Evolutionary conservation across 345 rosid genomes (phyloP).

Genomic region (Adansonia digitata): DNA sequence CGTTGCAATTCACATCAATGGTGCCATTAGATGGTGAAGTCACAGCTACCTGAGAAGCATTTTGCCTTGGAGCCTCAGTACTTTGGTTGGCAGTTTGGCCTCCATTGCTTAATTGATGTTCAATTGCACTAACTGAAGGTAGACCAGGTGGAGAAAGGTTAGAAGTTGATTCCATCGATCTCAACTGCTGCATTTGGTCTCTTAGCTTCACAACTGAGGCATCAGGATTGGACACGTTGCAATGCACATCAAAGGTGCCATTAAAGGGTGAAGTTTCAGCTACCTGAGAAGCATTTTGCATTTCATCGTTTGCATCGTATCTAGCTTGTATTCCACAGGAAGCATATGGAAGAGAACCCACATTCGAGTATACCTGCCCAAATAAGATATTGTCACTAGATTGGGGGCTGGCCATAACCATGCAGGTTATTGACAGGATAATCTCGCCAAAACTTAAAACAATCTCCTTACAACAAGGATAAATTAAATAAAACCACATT

Average conservation of each 20-base stretch:
- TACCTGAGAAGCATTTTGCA: slow-evolving; percentile 14
- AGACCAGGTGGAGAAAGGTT: slow-evolving; percentile 6
- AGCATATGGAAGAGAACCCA: slow-evolving; percentile 21
- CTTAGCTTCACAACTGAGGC: neutral
- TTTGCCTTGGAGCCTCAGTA: slow-evolving; percentile 15
- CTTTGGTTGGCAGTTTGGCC: neutral
- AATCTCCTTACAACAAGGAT: neutral
- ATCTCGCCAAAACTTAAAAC: neutral
- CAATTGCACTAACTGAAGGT: slow-evolving; percentile 20
- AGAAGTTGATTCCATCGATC: slow-evolving; percentile 8
- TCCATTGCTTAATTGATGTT: slow-evolving; percentile 17
- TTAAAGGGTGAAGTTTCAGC: slow-evolving; percentile 17
- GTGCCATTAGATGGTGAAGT: slow-evolving; percentile 13
- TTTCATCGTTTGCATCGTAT: slow-evolving; percentile 23
- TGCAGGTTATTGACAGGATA: neutral
- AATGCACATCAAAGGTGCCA: slow-evolving; percentile 17
- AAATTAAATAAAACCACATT: neutral
- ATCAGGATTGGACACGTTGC: slow-evolving; percentile 4
- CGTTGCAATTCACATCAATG: slow-evolving; percentile 20
- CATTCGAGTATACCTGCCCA: slow-evolving; percentile 29
- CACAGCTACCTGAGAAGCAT: slow-evolving; percentile 20
- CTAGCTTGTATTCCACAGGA: slow-evolving; percentile 29
- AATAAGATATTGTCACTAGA: neutral
- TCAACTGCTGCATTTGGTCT: slow-evolving; percentile 14
- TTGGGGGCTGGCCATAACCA: neutral